phyloP scores from a whole-genome alignment of 768 basidiomycete species.

The Tulasnella sp. region DNA sequence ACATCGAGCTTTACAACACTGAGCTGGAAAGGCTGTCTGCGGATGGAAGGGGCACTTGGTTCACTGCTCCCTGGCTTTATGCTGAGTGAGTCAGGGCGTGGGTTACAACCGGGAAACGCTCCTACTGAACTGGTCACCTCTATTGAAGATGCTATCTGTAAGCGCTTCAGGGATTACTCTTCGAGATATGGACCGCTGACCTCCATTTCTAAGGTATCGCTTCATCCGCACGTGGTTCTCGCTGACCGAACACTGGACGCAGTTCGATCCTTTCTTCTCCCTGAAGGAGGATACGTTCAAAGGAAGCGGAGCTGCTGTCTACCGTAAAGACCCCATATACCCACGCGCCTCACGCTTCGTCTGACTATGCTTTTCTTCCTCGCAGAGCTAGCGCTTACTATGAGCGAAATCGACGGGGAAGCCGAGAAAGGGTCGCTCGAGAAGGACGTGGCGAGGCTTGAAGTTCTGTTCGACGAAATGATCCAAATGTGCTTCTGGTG shows the following conservation, averaged over 20 bases:
- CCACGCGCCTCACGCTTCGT: background rate
- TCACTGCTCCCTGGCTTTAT: constrained; percentile 88
- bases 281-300: constrained; percentile 77
- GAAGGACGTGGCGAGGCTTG: constrained; percentile 42
- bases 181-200: background rate
- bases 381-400: constrained; percentile 65
- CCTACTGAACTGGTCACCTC: background rate
- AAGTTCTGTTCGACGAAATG: constrained; percentile 69
- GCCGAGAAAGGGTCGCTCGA: constrained; percentile 28
- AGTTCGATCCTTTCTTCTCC: constrained; percentile 69
- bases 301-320: constrained; percentile 63
- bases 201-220: constrained; percentile 53
- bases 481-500: constrained; percentile 83
- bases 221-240: constrained; percentile 63
- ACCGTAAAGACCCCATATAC: constrained; percentile 38
- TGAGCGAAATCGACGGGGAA: constrained; percentile 51
- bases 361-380: background rate
- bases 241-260: constrained; percentile 53
- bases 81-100: constrained; percentile 59
- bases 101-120: background rate
- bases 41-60: constrained; percentile 61
- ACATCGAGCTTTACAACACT: constrained; percentile 60
- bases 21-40: constrained; percentile 46
- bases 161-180: constrained; percentile 19
- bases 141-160: constrained; percentile 58